Evolutionary conservation across 768 basidiomycete genomes (phyloP).

Genomic region (Kwoniella sp.): DNA sequence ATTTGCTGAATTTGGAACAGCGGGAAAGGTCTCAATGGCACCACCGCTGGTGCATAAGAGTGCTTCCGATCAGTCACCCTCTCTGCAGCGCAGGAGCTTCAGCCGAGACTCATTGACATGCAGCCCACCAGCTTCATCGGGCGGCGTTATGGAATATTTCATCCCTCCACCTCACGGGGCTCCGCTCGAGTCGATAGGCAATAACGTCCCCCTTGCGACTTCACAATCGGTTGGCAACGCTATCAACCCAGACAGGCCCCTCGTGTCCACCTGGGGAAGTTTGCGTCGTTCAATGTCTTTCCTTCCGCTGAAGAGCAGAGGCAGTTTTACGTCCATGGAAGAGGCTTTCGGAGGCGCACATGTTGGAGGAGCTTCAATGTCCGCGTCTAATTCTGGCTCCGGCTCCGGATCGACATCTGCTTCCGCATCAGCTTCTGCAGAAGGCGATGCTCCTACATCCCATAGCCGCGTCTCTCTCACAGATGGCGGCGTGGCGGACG

Average conservation of each 20-base stretch:
- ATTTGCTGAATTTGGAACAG: background rate
- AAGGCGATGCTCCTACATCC: background rate
- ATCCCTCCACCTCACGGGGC: conserved; percentile 23
- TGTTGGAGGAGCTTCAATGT: background rate
- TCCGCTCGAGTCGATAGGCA: conserved; percentile 5
- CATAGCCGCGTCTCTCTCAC: background rate
- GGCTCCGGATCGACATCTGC: conserved; percentile 4
- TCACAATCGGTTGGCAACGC: background rate
- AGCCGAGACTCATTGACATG: background rate
- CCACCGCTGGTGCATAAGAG: conserved; percentile 10
- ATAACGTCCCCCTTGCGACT: background rate
- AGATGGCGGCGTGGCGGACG: background rate
- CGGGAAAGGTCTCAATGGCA: background rate
- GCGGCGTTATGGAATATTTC: conserved; percentile 15
- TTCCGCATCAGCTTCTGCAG: background rate
- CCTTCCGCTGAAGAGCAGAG: conserved; percentile 14
- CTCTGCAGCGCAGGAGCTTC: background rate
- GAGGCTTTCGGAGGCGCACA: background rate
- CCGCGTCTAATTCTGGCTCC: conserved; percentile 10
- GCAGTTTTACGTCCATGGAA: conserved; percentile 13
- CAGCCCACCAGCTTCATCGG: background rate
- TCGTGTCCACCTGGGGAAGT: conserved; percentile 20
- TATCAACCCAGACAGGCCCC: conserved; percentile 6
- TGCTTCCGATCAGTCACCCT: conserved; percentile 14
- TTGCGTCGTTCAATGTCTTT: conserved; percentile 25